Evolutionary conservation across 768 basidiomycete species (phyloP), one percentile per base, ranked within the genome.

Genomic region (Favolaschia claudopus): DNA sequence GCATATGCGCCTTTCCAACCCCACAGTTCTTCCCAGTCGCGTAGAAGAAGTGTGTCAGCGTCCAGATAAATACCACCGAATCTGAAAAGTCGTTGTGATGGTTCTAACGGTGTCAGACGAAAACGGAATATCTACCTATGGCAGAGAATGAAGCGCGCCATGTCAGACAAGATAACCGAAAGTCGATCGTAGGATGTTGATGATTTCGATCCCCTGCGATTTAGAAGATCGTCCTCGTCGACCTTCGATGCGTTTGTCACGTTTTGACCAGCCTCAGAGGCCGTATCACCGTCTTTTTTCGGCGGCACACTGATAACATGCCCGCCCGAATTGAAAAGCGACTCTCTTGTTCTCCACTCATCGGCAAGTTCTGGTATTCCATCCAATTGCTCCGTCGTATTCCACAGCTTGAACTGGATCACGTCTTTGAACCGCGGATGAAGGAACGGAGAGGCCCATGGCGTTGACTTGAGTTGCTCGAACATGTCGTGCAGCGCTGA

Each of bases 21-120:
- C 94, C 94, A 98, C 6, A 99, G 79, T 65, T 99, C 96, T 71
- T 97, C 96, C 97, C 97, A 99, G 69, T 99, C 96, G 20, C 97
- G 89, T 29, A 99, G 76, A 66, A 99, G 87, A 63, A 99, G 86
- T 9, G 95, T 98, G 71, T 99, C 97, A 10, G 96, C 95, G 68
- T 99, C 96, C 49, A 99, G 87, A 70, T 99, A 99, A 45, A 95
- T 92, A 14, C 96, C 96, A 22, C 97, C 96, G 68, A 91, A 99
- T 20, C 63, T 64, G 5, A 32, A 19, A 24, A 17, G 47, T 2
- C 29, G 13, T 38, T 28, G 42, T n/a, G n/a, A n/a, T n/a, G 49
- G 22, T 5, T 12, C 32, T 13, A 14, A 24, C 9, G 17, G 22
- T 7, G 25, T 28, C 8, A 3, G 39, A 22, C 7, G 2, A 27